Percentiles rank a stretch among this genome's conserved stretches.
Conservation (phyloP, 2,329 filamentous ascomycete genomes). For the Xylaria hypoxylon region DNA sequence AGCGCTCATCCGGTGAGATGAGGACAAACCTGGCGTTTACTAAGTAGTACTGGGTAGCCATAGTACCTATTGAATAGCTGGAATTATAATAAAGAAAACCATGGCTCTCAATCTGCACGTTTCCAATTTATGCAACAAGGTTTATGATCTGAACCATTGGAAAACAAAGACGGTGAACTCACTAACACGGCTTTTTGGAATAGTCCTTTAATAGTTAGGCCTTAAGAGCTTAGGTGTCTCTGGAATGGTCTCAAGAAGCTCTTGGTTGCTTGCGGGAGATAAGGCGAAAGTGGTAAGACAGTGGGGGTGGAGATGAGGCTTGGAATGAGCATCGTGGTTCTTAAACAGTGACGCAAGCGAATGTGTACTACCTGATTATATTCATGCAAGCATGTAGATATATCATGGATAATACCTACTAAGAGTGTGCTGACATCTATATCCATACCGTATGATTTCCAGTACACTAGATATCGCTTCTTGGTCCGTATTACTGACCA, state of each 20-base stretch:
- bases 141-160: neutral
- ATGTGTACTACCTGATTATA: too few relatives aligned
- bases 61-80: too few relatives aligned
- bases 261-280: neutral
- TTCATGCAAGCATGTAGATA: too few relatives aligned
- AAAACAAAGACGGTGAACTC: neutral
- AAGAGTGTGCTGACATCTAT: neutral
- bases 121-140: neutral
- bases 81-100: too few relatives aligned
- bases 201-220: neutral
- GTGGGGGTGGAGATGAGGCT: neutral
- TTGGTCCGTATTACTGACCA: too few relatives aligned
- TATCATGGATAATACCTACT: too few relatives aligned
- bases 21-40: neutral
- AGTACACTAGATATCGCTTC: too few relatives aligned
- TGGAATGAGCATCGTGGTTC: slow-evolving; percentile 3
- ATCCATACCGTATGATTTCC: too few relatives aligned
- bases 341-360: slow-evolving; percentile 5
- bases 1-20: neutral
- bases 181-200: neutral
- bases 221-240: neutral
- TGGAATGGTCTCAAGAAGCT: neutral
- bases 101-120: neutral
- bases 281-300: slow-evolving; percentile 7
- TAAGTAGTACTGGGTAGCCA: too few relatives aligned